A percentile compares a stretch with the other conserved stretches of the same genome.
phyloP scores from a whole-genome alignment of 2,329 filamentous ascomycete species.

The Penicillium sp. region DNA sequence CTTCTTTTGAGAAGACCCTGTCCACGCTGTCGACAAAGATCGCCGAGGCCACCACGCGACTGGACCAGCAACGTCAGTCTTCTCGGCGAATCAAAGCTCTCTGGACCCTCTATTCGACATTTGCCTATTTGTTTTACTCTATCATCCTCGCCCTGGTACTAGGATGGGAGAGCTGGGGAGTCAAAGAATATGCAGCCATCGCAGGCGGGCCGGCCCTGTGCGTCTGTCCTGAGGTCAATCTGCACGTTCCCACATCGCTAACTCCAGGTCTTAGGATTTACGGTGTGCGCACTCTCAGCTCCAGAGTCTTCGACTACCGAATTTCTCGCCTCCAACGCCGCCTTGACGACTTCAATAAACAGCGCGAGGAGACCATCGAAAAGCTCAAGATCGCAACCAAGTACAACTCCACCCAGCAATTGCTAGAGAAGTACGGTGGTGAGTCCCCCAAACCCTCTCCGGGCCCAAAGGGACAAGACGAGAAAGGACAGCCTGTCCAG shows the following conservation, averaged over 20 bases:
- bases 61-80: conserved; percentile 69
- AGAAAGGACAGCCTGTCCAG: conserved; percentile 23
- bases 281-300: conserved; percentile 62
- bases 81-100: conserved; percentile 78
- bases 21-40: conserved; percentile 81
- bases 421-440: conserved; percentile 91
- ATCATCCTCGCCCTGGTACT: conserved; percentile 81
- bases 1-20: conserved; percentile 88
- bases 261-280: conserved; percentile 66
- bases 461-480: conserved; percentile 23
- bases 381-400: conserved; percentile 92
- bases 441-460: conserved; percentile 47
- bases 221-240: conserved; percentile 31
- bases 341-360: conserved; percentile 71
- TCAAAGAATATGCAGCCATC: conserved; percentile 74
- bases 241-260: neutral
- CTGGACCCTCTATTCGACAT: conserved; percentile 84
- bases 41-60: conserved; percentile 65
- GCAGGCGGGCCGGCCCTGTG: conserved; percentile 76
- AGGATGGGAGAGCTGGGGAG: conserved; percentile 74
- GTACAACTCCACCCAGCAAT: conserved; percentile 88
- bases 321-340: conserved; percentile 66
- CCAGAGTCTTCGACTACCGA: conserved; percentile 75
- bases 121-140: conserved; percentile 83
- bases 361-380: conserved; percentile 83